Percentiles rank a stretch among this genome's conserved stretches.
These are phyloP conservation scores for Beauveria brongniartii DNA, from an alignment of 2,329 filamentous ascomycete species.

Conservation along the genomic window DNA sequence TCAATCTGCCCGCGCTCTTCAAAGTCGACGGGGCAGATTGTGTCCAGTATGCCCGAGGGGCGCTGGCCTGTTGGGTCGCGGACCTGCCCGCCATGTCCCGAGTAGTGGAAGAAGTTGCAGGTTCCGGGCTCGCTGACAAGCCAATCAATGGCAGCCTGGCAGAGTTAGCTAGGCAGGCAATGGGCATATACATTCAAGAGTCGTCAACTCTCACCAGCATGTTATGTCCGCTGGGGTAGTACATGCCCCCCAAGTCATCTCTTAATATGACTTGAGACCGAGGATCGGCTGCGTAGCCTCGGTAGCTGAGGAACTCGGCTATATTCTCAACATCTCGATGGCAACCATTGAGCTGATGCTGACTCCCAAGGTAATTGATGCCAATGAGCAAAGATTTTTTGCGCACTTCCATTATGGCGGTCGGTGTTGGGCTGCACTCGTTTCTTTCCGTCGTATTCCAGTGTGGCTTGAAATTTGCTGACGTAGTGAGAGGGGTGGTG, in stretches of 20 bases:
- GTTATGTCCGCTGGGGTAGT: constrained; percentile 51
- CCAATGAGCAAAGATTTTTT: constrained; percentile 48
- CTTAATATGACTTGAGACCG: constrained; percentile 9
- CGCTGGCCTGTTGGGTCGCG: constrained; percentile 48
- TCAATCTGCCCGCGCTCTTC: constrained; percentile 45
- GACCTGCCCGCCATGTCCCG: constrained; percentile 48
- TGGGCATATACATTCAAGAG: constrained; percentile 24
- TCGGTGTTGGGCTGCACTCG: neutral
- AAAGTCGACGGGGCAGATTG: constrained; percentile 51
- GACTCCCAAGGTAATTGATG: constrained; percentile 53
- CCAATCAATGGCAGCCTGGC: constrained; percentile 47
- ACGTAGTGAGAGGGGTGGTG: neutral
- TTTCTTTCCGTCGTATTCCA: neutral
- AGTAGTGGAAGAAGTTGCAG: constrained; percentile 55
- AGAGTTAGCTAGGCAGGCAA: constrained; percentile 22
- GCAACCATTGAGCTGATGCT: constrained; percentile 49
- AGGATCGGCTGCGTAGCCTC: constrained; percentile 6
- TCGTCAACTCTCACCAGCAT: constrained; percentile 49
- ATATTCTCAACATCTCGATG: constrained; percentile 55
- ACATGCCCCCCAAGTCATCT: constrained; percentile 34
- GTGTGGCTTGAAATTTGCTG: constrained; percentile 4
- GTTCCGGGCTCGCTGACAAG: constrained; percentile 47
- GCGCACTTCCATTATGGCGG: constrained; percentile 1
- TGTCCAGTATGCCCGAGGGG: constrained; percentile 49
- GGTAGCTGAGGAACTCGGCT: constrained; percentile 40